Conservation (phyloP, 2,329 filamentous ascomycete genomes). For the Paecilomyces sp. region DNA sequence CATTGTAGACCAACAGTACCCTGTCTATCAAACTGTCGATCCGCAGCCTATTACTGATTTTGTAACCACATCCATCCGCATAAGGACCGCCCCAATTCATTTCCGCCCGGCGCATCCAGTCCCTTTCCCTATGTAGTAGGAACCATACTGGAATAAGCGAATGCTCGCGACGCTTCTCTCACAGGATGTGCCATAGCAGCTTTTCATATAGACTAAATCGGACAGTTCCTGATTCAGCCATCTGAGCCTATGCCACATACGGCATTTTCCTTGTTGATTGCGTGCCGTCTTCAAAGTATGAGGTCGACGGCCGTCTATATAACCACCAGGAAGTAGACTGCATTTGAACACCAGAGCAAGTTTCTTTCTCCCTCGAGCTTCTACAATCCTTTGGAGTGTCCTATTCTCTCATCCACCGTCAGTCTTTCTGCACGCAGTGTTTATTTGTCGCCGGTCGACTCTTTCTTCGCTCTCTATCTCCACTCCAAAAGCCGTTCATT, state of each 20-base stretch:
- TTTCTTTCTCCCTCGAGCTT: background rate
- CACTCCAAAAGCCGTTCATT: background rate
- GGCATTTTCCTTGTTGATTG: background rate
- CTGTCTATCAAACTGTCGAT: background rate
- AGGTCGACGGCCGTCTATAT: background rate
- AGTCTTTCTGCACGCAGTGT: background rate
- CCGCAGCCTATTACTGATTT: background rate
- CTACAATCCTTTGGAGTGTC: background rate
- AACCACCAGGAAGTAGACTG: background rate
- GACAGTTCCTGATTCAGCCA: background rate
- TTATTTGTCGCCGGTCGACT: conserved; percentile 9
- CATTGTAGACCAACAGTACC: background rate
- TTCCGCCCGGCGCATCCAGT: background rate
- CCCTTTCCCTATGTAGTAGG: background rate
- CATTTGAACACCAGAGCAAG: background rate
- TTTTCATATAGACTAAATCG: background rate
- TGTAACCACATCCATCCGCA: background rate
- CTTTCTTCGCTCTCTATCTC: background rate
- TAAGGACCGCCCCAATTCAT: background rate
- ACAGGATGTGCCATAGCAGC: background rate
- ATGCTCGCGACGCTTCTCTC: background rate
- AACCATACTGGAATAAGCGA: background rate
- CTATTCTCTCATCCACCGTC: background rate
- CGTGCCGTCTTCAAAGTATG: background rate
- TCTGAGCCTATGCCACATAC: background rate